A percentile compares a stretch with the other conserved stretches of the same genome.
Evolutionary conservation across 2,329 filamentous ascomycete genomes (phyloP).

Genomic region (Lizonia empirigonia): DNA sequence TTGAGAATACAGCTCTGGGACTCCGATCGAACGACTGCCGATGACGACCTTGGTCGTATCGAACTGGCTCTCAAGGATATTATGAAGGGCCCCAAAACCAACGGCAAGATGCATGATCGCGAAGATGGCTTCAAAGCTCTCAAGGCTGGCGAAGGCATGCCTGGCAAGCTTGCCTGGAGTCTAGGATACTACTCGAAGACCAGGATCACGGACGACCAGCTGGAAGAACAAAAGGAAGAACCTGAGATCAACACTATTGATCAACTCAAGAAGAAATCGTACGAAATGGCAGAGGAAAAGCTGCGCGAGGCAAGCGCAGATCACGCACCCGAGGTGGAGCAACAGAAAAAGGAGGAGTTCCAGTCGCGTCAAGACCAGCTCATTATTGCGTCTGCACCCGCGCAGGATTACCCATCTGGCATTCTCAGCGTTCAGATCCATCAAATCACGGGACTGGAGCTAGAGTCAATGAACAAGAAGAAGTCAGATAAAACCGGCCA

Average conservation of each 20-base stretch:
- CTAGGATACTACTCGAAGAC: slow-evolving; percentile 75
- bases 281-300: slow-evolving; percentile 62
- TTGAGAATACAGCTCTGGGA: slow-evolving; percentile 76
- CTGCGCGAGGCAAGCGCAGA: slow-evolving; percentile 68
- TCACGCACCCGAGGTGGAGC: slow-evolving; percentile 66
- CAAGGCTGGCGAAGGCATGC: slow-evolving; percentile 69
- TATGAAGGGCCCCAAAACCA: slow-evolving; percentile 64
- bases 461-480: slow-evolving; percentile 64
- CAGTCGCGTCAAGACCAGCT: slow-evolving; percentile 64
- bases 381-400: slow-evolving; percentile 70
- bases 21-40: slow-evolving; percentile 72
- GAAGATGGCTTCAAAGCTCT: slow-evolving; percentile 69
- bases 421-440: slow-evolving; percentile 74
- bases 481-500: slow-evolving; percentile 54
- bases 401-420: slow-evolving; percentile 66
- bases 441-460: slow-evolving; percentile 71
- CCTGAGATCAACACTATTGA: slow-evolving; percentile 62
- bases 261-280: slow-evolving; percentile 64
- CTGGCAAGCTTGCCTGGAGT: slow-evolving; percentile 71
- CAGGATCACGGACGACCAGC: slow-evolving; percentile 65
- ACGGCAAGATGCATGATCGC: slow-evolving; percentile 66
- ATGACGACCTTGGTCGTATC: slow-evolving; percentile 75
- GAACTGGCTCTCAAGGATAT: slow-evolving; percentile 70
- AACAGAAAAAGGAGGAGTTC: slow-evolving; percentile 71
- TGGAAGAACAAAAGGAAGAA: slow-evolving; percentile 65